Conservation (phyloP, 352 stramenopile species). For the Hyaloperonospora arabidopsidis region DNA sequence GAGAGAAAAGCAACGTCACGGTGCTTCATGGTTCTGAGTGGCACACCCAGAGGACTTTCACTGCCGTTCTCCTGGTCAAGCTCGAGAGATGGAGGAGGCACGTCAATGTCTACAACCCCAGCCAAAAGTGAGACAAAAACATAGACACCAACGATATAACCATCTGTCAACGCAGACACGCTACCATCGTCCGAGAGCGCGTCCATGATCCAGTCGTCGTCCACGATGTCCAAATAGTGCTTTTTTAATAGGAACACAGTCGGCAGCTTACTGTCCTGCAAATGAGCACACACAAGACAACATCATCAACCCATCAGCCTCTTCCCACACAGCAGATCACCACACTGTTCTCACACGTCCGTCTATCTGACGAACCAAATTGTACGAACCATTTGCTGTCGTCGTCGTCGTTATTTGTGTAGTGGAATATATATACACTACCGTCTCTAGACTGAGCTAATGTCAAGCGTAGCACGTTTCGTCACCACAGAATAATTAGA, state of each 20-base stretch:
- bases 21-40: neutral
- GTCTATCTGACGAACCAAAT: no score
- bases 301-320: neutral
- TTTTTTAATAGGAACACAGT: slow-evolving; percentile 56
- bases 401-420: no score
- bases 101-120: slow-evolving; percentile 53
- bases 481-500: no score
- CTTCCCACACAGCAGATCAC: neutral
- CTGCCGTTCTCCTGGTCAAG: slow-evolving; percentile 41
- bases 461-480: no score
- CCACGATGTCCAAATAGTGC: slow-evolving; percentile 71
- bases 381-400: no score
- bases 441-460: no score
- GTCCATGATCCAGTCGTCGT: slow-evolving; percentile 78
- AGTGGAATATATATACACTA: no score
- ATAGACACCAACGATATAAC: neutral
- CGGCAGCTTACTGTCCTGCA: slow-evolving; percentile 61
- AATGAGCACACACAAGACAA: neutral
- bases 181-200: slow-evolving; percentile 71
- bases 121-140: neutral
- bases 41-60: slow-evolving; percentile 39
- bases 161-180: slow-evolving; percentile 14
- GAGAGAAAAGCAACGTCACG: neutral
- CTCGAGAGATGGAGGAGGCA: slow-evolving; percentile 40
- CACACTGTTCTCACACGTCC: no score